These are phyloP conservation scores for Pythium diclinum DNA, from an alignment of 352 stramenopile species.

Conservation along the genomic window DNA sequence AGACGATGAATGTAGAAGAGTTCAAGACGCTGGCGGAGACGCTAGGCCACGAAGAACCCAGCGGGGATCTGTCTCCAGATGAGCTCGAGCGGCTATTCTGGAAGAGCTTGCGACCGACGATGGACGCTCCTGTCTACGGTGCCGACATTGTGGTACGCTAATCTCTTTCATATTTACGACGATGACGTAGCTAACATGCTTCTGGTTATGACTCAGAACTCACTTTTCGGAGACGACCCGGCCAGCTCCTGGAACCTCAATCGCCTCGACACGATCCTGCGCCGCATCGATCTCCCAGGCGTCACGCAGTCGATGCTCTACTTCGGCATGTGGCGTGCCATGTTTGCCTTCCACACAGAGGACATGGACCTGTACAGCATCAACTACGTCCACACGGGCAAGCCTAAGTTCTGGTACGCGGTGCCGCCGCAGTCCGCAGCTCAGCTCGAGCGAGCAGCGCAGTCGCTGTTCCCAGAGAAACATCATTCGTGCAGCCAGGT, in stretches of 20 bases:
- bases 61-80: conserved; percentile 34
- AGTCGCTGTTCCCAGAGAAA: conserved; percentile 88
- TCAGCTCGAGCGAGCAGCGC: conserved; percentile 81
- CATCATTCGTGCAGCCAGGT: conserved; percentile 76
- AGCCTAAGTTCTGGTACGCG: conserved; percentile 93
- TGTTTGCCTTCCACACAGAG: conserved; percentile 94
- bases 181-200: neutral
- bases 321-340: conserved; percentile 92
- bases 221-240: conserved; percentile 75
- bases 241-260: conserved; percentile 87
- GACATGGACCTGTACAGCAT: conserved; percentile 94
- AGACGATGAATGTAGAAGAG: conserved; percentile 56
- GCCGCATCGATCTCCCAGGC: conserved; percentile 74
- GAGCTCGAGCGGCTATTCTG: conserved; percentile 85
- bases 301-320: conserved; percentile 92
- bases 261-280: conserved; percentile 84
- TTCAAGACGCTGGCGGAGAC: conserved; percentile 55
- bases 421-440: conserved; percentile 67
- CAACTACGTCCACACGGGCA: conserved; percentile 92
- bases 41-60: conserved; percentile 20
- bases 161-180: neutral
- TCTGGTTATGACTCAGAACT: conserved; percentile 33
- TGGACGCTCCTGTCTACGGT: conserved; percentile 88
- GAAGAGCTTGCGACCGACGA: conserved; percentile 80
- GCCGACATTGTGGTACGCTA: conserved; percentile 79